These are phyloP conservation scores for Penicillium sp. DNA, from an alignment of 2,329 filamentous ascomycete species.

Conservation along the genomic window DNA sequence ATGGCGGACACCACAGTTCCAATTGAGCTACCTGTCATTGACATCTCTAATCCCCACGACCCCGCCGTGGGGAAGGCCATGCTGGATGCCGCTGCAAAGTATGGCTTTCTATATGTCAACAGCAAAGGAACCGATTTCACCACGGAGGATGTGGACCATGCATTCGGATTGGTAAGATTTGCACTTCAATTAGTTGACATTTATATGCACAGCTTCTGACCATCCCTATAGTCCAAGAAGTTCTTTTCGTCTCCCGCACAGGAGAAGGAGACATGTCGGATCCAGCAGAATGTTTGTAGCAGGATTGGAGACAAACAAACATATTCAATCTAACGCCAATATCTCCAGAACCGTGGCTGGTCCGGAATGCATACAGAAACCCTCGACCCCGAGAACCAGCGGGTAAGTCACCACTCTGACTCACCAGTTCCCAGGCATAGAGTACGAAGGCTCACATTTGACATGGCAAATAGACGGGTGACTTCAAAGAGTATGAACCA, in stretches of 20 bases:
- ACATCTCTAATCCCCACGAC: conserved; percentile 65
- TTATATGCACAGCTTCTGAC: conserved; percentile 1
- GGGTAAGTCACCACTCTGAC: conserved; percentile 49
- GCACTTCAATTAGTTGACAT: neutral
- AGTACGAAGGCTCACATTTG: conserved; percentile 11
- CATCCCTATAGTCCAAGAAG: conserved; percentile 56
- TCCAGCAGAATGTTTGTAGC: conserved; percentile 57
- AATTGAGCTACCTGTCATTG: conserved; percentile 71
- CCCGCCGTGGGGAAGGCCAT: conserved; percentile 63
- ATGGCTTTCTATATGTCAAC: conserved; percentile 87
- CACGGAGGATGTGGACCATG: conserved; percentile 61
- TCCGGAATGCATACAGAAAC: conserved; percentile 83
- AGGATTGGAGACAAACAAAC: neutral
- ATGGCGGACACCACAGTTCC: conserved; percentile 25
- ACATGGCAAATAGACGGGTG: conserved; percentile 58
- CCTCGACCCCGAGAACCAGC: conserved; percentile 78
- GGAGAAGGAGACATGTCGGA: conserved; percentile 72
- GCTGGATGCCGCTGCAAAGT: conserved; percentile 73
- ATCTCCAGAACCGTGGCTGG: conserved; percentile 76
- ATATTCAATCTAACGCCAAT: neutral
- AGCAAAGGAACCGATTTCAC: conserved; percentile 70
- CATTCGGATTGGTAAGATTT: conserved; percentile 67
- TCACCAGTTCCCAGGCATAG: neutral
- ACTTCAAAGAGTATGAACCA: conserved; percentile 77
- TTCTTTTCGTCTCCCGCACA: conserved; percentile 69